Evolutionary conservation across 129 eudicot genomes (phyloP), one percentile per base, ranked within the genome.

Genomic region (Centrapalus pauciflorus): DNA sequence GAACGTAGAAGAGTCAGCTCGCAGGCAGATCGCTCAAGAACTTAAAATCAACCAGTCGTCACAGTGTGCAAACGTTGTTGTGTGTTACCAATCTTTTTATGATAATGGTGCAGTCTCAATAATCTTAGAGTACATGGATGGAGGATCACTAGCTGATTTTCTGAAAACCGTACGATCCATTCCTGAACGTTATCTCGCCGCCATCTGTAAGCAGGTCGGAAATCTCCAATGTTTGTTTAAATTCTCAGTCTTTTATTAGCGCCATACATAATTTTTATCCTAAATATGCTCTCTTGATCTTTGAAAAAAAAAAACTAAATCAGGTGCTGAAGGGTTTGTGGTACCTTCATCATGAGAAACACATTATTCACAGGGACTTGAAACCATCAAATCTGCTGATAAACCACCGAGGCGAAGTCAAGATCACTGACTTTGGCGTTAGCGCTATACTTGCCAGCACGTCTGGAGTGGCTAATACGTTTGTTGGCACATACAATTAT

Each of bases 391-490:
- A 94, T 79, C 75, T 94, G 78, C 87, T 94, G 29, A 84, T 94
- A 78, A 89, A 94, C 46, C 97, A 94, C 66, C 81, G 85, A 74
- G 99, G 99, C 26, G 97, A 94, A 74, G 95, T 86, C 58, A 94
- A 94, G 82, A 94, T 94, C 27, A 94, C 99, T 16, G 99, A 94
- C 62, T 94, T 94, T 86, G 99, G 99, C 54, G 99, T 94, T 77
- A 94, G 99, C 71, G 88, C 97, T 24, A 81, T 94, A 66, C 82
- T 94, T 49, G 83, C 97, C 2, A 89, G 86, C 84, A 94, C 99
- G 41, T 84, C 95, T 62, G 97, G 95, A 40, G 60, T 80, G 73
- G 99, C 99, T 75, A 84, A 89, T 55, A 94, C 99, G 23, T 83
- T 78, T 34, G 91, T 89, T 33, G 99, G 99, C 80, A 94, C 99